Conservation (phyloP, 169 alveolate genomes). For the Plasmodium gallinaceum region DNA sequence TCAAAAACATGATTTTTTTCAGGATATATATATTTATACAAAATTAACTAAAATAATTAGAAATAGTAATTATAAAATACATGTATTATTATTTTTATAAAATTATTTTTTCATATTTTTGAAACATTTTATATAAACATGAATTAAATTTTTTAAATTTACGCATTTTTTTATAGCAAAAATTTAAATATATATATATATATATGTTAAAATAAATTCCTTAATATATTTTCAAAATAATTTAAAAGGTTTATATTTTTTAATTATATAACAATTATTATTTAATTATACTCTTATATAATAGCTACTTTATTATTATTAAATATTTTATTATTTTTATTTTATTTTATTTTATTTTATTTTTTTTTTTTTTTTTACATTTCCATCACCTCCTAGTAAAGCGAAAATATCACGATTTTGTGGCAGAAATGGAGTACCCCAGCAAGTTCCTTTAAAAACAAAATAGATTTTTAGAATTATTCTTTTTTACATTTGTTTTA, state of each 20-base stretch:
- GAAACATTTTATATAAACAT: neutral
- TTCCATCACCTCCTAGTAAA: slow-evolving; percentile 93
- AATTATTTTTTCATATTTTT: no score
- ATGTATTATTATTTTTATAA: neutral
- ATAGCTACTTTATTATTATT: neutral
- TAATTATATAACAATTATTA: no score
- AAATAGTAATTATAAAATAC: neutral
- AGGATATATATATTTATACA: slow-evolving; percentile 86
- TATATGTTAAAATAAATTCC: no score
- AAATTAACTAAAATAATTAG: slow-evolving; percentile 86
- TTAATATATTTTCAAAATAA: no score
- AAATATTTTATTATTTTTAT: neutral
- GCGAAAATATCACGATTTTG: slow-evolving; percentile 93
- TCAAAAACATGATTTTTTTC: slow-evolving; percentile 85
- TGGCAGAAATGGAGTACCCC: slow-evolving; percentile 95
- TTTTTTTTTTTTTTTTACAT: slow-evolving; percentile 70
- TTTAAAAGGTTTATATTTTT: no score
- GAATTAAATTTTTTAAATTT: no score
- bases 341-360: slow-evolving; percentile 45
- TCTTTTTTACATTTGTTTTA: neutral
- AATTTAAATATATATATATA: no score
- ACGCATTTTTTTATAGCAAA: no score
- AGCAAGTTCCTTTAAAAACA: slow-evolving; percentile 89
- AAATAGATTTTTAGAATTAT: neutral
- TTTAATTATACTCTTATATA: neutral